A percentile compares a stretch with the other conserved stretches of the same genome.
These are phyloP conservation scores for Colletotrichum tamarilloi DNA, from an alignment of 2,329 filamentous ascomycete species.

Conservation along the genomic window DNA sequence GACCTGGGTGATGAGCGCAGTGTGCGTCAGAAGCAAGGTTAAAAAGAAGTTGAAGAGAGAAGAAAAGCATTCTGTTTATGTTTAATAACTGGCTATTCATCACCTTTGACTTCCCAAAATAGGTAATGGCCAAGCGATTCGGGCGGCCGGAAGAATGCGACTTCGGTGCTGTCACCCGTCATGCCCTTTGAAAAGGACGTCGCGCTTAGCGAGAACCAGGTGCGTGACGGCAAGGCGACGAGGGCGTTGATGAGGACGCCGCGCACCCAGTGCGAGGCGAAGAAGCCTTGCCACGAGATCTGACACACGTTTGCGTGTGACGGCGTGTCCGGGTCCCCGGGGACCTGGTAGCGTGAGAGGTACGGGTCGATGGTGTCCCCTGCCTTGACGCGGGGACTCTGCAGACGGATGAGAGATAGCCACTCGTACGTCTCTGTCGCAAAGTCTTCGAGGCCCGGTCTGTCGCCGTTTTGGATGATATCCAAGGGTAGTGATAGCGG, in stretches of 20 bases:
- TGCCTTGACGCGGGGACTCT: conserved; percentile 70
- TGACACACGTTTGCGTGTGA: conserved; percentile 55
- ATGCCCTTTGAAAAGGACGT: conserved; percentile 62
- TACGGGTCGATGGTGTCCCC: conserved; percentile 74
- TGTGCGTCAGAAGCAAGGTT: conserved; percentile 71
- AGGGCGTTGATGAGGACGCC: conserved; percentile 59
- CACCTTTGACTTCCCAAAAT: conserved; percentile 67
- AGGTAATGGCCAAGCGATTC: conserved; percentile 64
- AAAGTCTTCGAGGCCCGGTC: conserved; percentile 69
- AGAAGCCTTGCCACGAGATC: conserved; percentile 70
- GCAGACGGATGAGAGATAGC: conserved; percentile 74
- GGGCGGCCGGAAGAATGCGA: conserved; percentile 64
- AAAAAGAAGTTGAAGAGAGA: conserved; percentile 41
- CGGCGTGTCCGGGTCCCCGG: conserved; percentile 48
- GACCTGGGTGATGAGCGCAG: conserved; percentile 72
- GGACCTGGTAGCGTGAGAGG: conserved; percentile 74
- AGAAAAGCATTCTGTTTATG: neutral
- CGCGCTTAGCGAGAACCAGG: conserved; percentile 68
- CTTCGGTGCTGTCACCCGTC: conserved; percentile 58
- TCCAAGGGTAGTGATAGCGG: conserved; percentile 41
- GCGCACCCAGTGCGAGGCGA: conserved; percentile 64
- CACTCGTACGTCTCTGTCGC: conserved; percentile 78
- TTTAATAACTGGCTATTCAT: conserved; percentile 41
- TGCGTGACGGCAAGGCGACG: conserved; percentile 51
- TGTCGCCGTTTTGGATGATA: conserved; percentile 48